Conservation (phyloP, 129 eudicot species). For the Glebionis coronaria region DNA sequence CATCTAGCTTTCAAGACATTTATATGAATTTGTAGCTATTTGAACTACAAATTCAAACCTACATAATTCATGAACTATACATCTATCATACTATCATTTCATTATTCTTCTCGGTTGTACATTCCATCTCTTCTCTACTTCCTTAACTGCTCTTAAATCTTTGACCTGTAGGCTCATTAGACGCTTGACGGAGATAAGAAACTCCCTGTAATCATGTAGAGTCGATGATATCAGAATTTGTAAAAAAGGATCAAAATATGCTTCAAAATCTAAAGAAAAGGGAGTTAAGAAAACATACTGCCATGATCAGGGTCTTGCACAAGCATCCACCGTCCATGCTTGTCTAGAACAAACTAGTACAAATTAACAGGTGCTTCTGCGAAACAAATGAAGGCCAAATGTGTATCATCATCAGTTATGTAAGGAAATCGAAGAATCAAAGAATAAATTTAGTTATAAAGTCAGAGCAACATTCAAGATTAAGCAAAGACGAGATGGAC, state of each 20-base stretch:
- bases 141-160: too few relatives aligned
- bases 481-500: not conserved
- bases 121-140: not conserved
- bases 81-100: too few relatives aligned
- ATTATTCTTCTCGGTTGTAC: too few relatives aligned
- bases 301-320: slow-evolving; percentile 98
- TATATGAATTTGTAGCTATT: too few relatives aligned
- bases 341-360: slow-evolving; percentile 93
- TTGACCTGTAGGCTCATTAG: slow-evolving; percentile 72
- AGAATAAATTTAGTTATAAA: slow-evolving; percentile 12
- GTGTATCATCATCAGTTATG: not conserved
- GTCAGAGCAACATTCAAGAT: slow-evolving; percentile 5
- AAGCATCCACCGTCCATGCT: slow-evolving; percentile 98
- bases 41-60: too few relatives aligned
- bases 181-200: slow-evolving; percentile 70
- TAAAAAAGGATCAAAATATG: not conserved
- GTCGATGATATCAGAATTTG: slow-evolving; percentile 11
- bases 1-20: too few relatives aligned
- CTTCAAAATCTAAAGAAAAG: not conserved
- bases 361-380: too few relatives aligned
- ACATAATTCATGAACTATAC: too few relatives aligned
- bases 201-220: slow-evolving; percentile 65
- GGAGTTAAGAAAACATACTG: slow-evolving; percentile 44
- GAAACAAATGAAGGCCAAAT: slow-evolving; percentile 24
- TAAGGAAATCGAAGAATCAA: slow-evolving; percentile 1